Evolutionary conservation across 2,329 filamentous ascomycete species (phyloP).

Genomic region (Ceratocystis huliohia): DNA sequence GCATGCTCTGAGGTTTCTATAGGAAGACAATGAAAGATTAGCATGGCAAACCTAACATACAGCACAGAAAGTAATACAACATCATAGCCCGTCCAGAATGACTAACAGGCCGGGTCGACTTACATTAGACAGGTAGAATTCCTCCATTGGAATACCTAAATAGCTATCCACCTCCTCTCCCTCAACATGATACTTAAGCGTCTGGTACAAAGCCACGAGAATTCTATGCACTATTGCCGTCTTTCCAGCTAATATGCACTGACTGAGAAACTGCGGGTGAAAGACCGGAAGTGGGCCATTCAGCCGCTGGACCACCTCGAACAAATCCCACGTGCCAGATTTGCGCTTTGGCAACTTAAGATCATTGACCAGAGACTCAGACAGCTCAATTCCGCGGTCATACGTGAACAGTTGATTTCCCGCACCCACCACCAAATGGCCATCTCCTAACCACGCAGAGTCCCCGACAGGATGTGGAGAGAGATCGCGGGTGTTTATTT

Average conservation of each 20-base stretch:
- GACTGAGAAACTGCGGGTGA: constrained; percentile 79
- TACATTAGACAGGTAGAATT: constrained; percentile 38
- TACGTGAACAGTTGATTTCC: constrained; percentile 86
- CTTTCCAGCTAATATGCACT: constrained; percentile 76
- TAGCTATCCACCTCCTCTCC: constrained; percentile 72
- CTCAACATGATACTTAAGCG: constrained; percentile 69
- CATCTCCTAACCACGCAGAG: constrained; percentile 78
- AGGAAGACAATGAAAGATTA: not conserved
- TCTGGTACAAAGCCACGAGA: constrained; percentile 57
- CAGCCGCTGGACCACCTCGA: constrained; percentile 67
- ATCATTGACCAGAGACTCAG: constrained; percentile 45
- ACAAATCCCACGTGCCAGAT: constrained; percentile 52
- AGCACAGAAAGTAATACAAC: constrained; percentile 11
- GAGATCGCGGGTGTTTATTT: constrained; percentile 67
- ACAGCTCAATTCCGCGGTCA: constrained; percentile 57
- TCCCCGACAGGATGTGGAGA: constrained; percentile 88
- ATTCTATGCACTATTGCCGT: constrained; percentile 56
- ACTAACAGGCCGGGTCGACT: constrained; percentile 22
- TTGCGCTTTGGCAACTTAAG: constrained; percentile 37
- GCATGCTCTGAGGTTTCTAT: constrained; percentile 6
- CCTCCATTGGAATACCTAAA: constrained; percentile 50
- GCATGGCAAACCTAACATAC: not conserved
- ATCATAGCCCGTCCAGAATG: not conserved
- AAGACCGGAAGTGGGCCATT: constrained; percentile 84
- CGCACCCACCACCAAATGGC: constrained; percentile 73